A percentile compares a stretch with the other conserved stretches of the same genome.
phyloP scores from a whole-genome alignment of 1,284 basidiomycete genomes.

The Sphagnurus paluster region DNA sequence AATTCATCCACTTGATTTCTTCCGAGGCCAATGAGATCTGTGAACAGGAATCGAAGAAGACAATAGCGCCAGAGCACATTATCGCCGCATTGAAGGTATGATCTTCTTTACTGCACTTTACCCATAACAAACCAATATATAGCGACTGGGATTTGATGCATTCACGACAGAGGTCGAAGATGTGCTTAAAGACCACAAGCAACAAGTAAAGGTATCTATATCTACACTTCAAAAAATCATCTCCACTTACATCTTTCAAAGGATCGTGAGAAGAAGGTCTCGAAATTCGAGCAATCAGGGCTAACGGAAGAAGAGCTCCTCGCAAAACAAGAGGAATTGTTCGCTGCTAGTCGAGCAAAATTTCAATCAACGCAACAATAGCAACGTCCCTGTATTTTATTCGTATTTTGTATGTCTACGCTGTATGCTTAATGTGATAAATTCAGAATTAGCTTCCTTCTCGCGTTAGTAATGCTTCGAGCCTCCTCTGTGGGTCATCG shows the following conservation, averaged over 20 bases:
- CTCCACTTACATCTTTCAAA: conserved; percentile 4
- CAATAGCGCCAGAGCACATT: conserved; percentile 98
- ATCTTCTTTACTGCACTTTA: conserved; percentile 9
- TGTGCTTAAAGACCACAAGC: conserved; percentile 93
- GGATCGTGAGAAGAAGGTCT: conserved; percentile 87
- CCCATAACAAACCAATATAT: conserved; percentile 4
- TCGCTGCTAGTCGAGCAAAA: conserved; percentile 84
- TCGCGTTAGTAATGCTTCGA: conserved; percentile 46
- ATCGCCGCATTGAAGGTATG: conserved; percentile 86
- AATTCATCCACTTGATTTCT: conserved; percentile 98
- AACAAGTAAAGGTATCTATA: conserved; percentile 86
- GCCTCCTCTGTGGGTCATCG: conserved; percentile 55
- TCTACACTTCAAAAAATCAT: conserved; percentile 12
- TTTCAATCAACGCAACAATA: conserved; percentile 57
- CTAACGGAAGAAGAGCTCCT: conserved; percentile 90
- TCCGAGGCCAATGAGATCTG: conserved; percentile 98
- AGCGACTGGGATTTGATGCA: conserved; percentile 89
- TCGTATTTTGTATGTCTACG: conserved; percentile 28
- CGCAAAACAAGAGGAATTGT: conserved; percentile 87
- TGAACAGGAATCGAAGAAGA: conserved; percentile 98
- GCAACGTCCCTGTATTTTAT: conserved; percentile 30
- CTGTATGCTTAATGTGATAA: conserved; percentile 35
- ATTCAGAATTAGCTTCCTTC: conserved; percentile 27
- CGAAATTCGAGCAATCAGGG: conserved; percentile 88
- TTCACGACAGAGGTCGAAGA: conserved; percentile 89